phyloP scores from a whole-genome alignment of 148 eudicot genomes.

The Rhododendron vialii region DNA sequence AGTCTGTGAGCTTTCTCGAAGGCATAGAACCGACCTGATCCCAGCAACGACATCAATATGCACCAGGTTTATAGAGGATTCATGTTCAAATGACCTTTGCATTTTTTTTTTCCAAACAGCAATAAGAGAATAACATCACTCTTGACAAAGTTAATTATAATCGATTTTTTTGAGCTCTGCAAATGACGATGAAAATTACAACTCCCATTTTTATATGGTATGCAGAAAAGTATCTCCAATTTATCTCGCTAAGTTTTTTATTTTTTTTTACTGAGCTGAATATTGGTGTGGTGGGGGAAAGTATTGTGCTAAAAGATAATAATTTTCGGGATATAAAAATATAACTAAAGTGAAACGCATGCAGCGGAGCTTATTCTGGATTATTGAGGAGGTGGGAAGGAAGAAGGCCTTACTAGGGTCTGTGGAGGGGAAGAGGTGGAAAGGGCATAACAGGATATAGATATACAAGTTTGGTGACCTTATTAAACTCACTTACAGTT shows the following conservation, averaged over 20 bases:
- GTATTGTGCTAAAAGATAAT: neutral
- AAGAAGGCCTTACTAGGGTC: neutral
- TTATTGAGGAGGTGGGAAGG: neutral
- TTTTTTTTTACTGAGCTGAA: too few species aligned
- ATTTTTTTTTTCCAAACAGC: neutral
- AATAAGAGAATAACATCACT: neutral
- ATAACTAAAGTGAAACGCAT: neutral
- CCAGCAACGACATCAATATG: neutral
- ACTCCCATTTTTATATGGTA: neutral
- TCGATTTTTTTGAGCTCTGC: neutral
- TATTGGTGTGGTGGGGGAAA: neutral
- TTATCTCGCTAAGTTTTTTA: too few species aligned
- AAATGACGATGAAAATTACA: neutral
- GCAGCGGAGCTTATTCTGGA: neutral
- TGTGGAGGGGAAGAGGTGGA: too few species aligned
- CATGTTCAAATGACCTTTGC: neutral
- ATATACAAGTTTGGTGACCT: neutral
- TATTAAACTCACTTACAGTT: too few species aligned
- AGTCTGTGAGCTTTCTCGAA: conserved; percentile 64
- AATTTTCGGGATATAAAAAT: neutral
- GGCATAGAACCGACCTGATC: conserved; percentile 66
- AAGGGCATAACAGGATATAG: neutral
- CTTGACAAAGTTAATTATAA: neutral
- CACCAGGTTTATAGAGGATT: neutral
- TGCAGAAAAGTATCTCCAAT: neutral